phyloP scores from a whole-genome alignment of 2,329 filamentous ascomycete species.

The Colletotrichum lini region DNA sequence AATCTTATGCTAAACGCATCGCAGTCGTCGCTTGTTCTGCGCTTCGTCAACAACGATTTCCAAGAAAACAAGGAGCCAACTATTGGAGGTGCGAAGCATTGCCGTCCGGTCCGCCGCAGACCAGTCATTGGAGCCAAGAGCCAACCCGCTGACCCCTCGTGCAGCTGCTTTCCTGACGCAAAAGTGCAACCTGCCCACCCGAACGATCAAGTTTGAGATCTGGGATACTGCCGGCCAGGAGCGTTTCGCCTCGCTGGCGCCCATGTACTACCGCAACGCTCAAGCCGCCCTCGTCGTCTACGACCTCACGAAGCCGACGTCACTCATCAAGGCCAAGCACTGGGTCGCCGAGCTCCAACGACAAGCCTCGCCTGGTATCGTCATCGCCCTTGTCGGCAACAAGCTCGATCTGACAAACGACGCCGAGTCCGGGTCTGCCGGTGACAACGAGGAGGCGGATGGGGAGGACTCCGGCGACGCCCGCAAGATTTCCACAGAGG shows the following conservation, averaged over 20 bases:
- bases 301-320: constrained; percentile 97
- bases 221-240: constrained; percentile 99
- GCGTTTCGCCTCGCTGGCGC: constrained; percentile 94
- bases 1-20: constrained; percentile 42
- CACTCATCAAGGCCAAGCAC: constrained; percentile 96
- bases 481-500: constrained; percentile 89
- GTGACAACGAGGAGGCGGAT: constrained; percentile 64
- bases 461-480: constrained; percentile 79
- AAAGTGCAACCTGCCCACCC: constrained; percentile 95
- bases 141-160: constrained; percentile 35
- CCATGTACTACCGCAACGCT: constrained; percentile 99
- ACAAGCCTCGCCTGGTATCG: constrained; percentile 95
- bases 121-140: constrained; percentile 15
- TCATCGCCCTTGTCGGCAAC: constrained; percentile 97
- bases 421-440: constrained; percentile 64
- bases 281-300: constrained; percentile 98
- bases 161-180: constrained; percentile 97
- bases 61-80: constrained; percentile 99
- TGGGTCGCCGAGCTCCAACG: constrained; percentile 98
- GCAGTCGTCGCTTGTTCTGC: constrained; percentile 95
- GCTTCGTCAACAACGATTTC: constrained; percentile 99
- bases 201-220: constrained; percentile 95
- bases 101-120: constrained; percentile 3
- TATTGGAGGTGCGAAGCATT: constrained; percentile 83
- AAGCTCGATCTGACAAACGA: constrained; percentile 90